Percentiles rank a stretch among this genome's conserved stretches.
Conservation (phyloP, 805 yeast species). For the Candida sonorensis region DNA sequence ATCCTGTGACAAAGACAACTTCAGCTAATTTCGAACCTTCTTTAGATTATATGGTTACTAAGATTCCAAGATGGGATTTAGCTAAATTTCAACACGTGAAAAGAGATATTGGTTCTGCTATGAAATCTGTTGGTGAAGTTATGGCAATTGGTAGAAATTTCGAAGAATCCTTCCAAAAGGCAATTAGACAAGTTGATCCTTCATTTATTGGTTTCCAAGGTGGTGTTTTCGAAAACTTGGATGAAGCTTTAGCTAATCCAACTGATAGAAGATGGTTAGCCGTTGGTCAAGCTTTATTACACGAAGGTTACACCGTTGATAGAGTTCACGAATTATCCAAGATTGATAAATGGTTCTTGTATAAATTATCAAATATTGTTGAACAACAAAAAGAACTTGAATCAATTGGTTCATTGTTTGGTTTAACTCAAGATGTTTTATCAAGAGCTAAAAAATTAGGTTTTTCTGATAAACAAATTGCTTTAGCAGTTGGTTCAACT, state of each 20-base stretch:
- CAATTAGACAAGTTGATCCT: conserved; percentile 93
- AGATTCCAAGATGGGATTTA: conserved; percentile 98
- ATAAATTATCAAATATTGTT: conserved; percentile 56
- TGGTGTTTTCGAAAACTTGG: conserved; percentile 82
- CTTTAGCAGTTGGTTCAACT: conserved; percentile 78
- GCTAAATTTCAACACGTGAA: conserved; percentile 91
- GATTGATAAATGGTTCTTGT: conserved; percentile 95
- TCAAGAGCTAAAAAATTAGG: conserved; percentile 83
- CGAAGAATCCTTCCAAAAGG: conserved; percentile 97
- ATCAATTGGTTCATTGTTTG: conserved; percentile 1
- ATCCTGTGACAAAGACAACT: conserved; percentile 89
- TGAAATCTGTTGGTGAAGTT: conserved; percentile 99
- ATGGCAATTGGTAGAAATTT: conserved; percentile 97
- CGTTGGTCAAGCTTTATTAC: conserved; percentile 86
- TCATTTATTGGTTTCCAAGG: conserved; percentile 90
- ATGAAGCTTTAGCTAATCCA: conserved; percentile 89
- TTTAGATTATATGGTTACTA: conserved; percentile 91
- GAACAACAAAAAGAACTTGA: conserved; percentile 1
- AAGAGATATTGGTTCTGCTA: conserved; percentile 74
- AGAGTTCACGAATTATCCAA: conserved; percentile 85
- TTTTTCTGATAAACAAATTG: conserved; percentile 94
- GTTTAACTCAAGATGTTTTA: conserved; percentile 1
- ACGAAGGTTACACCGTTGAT: conserved; percentile 81
- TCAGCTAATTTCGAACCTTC: conserved; percentile 98
- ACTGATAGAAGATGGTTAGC: conserved; percentile 97